Evolutionary conservation across 2,329 filamentous ascomycete genomes (phyloP).

Genomic region (Colletotrichum aenigma): DNA sequence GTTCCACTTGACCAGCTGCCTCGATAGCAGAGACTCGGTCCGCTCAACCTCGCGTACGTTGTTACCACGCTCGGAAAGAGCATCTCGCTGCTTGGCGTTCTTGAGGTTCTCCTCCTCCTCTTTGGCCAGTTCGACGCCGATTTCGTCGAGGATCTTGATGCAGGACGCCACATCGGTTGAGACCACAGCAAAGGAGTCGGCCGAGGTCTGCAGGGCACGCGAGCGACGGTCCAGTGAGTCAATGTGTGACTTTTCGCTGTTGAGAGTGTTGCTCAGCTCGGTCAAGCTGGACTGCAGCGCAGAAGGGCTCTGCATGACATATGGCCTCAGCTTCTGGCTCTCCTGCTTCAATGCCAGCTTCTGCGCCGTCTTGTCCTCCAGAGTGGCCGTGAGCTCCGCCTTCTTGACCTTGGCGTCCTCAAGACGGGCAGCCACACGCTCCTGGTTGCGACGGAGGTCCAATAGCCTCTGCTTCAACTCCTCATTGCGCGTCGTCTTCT

Average conservation of each 20-base stretch:
- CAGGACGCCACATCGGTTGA: constrained; percentile 85
- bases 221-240: constrained; percentile 85
- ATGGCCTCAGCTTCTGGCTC: constrained; percentile 86
- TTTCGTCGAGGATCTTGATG: constrained; percentile 88
- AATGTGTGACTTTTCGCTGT: constrained; percentile 81
- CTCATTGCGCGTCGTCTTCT: constrained; percentile 86
- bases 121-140: constrained; percentile 81
- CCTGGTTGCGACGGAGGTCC: constrained; percentile 81
- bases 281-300: constrained; percentile 81
- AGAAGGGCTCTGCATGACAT: constrained; percentile 87
- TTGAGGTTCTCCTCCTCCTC: constrained; percentile 89
- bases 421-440: constrained; percentile 80
- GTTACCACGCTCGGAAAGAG: constrained; percentile 84
- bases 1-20: constrained; percentile 84
- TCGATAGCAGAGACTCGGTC: constrained; percentile 80
- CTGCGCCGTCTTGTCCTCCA: constrained; percentile 75
- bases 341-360: constrained; percentile 80
- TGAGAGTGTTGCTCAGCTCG: constrained; percentile 80
- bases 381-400: constrained; percentile 70
- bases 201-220: constrained; percentile 89
- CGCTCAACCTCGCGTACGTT: constrained; percentile 92
- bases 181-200: constrained; percentile 87
- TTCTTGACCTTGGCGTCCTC: constrained; percentile 86
- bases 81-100: constrained; percentile 82
- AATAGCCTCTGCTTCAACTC: constrained; percentile 83